Percentiles rank a stretch among this genome's conserved stretches.
Evolutionary conservation across 306 rosid species (phyloP).

Genomic region (Dalbergia oliveri): DNA sequence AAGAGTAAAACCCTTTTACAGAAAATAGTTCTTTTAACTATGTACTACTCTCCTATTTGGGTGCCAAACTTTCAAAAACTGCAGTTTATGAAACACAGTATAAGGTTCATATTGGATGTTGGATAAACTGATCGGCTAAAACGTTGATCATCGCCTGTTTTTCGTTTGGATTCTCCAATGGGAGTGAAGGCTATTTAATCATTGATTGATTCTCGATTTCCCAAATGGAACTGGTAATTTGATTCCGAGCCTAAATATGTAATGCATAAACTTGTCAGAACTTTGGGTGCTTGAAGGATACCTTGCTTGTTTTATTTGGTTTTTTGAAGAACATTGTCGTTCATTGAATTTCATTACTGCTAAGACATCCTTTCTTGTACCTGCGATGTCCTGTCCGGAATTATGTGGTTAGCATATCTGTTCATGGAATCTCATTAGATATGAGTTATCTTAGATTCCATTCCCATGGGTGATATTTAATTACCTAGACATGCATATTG

Average conservation of each 20-base stretch:
- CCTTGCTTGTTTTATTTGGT: neutral
- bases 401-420: constrained; percentile 1
- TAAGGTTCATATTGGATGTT: constrained; percentile 4
- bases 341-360: neutral
- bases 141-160: neutral
- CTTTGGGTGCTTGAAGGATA: neutral
- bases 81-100: neutral
- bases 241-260: constrained; percentile 1
- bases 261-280: constrained; percentile 3
- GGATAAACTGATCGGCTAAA: constrained; percentile 8
- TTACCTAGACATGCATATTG: constrained; percentile 3
- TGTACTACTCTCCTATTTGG: neutral
- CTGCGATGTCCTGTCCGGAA: neutral
- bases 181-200: constrained; percentile 2
- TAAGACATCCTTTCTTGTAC: constrained; percentile 5
- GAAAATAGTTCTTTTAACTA: neutral
- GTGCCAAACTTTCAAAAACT: neutral
- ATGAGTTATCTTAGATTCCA: neutral
- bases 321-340: neutral
- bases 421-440: neutral
- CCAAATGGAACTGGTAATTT: neutral
- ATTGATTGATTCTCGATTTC: constrained; percentile 26
- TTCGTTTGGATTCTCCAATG: neutral
- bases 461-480: neutral
- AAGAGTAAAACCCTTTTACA: neutral